Conservation (phyloP, 164 flowering plant genomes). For the Cinnamomum chago region DNA sequence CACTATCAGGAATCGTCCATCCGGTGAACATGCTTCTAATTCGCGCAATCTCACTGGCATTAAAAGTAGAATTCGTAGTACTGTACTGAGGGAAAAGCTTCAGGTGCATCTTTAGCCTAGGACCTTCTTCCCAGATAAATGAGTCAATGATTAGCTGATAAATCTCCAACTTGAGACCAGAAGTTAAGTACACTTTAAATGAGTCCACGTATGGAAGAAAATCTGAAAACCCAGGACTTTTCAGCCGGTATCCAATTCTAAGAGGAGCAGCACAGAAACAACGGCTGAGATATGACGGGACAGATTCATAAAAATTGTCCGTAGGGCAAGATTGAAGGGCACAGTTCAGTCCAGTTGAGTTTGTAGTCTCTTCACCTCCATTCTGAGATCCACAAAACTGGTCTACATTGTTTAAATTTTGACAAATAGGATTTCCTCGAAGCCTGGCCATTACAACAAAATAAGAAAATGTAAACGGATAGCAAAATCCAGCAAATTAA, state of each 20-base stretch:
- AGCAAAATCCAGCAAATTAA: neutral
- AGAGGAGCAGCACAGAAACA: slow-evolving; percentile 85
- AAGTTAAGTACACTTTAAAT: slow-evolving; percentile 47
- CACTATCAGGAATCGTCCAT: slow-evolving; percentile 43
- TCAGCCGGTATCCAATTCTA: slow-evolving; percentile 71
- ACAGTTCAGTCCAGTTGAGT: slow-evolving; percentile 21
- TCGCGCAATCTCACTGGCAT: slow-evolving; percentile 49
- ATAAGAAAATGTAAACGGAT: neutral
- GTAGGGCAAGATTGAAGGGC: slow-evolving; percentile 46
- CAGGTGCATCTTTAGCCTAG: slow-evolving; percentile 63
- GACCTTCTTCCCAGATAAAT: slow-evolving; percentile 61
- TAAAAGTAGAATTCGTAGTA: slow-evolving; percentile 20
- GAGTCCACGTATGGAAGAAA: slow-evolving; percentile 40
- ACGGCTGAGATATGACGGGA: slow-evolving; percentile 30
- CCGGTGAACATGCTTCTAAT: slow-evolving; percentile 38
- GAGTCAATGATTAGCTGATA: slow-evolving; percentile 50
- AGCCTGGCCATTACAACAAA: slow-evolving; percentile 44
- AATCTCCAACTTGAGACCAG: slow-evolving; percentile 44
- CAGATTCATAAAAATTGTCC: slow-evolving; percentile 39
- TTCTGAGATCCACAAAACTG: slow-evolving; percentile 36
- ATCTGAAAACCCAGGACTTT: slow-evolving; percentile 76
- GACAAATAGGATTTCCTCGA: slow-evolving; percentile 69
- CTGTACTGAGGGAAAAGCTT: slow-evolving; percentile 52
- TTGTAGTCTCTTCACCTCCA: neutral
- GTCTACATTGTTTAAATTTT: slow-evolving; percentile 31